Evolutionary conservation across 768 basidiomycete species (phyloP).

Genomic region (Fomitopsis serialis): DNA sequence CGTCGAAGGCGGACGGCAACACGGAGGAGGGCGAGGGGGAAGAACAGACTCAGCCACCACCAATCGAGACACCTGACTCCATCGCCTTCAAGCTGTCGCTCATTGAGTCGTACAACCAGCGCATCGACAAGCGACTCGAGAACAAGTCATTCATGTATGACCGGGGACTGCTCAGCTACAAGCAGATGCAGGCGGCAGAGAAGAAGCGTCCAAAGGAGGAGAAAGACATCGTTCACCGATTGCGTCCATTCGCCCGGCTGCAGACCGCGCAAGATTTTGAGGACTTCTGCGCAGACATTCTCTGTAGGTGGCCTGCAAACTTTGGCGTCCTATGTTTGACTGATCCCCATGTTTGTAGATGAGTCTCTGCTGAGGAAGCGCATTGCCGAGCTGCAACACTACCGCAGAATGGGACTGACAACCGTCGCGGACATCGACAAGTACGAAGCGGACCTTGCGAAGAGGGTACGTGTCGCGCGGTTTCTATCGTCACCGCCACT

Average conservation of each 20-base stretch:
- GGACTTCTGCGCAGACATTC: constrained; percentile 76
- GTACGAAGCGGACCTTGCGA: constrained; percentile 70
- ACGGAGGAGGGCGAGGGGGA: constrained; percentile 55
- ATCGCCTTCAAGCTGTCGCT: constrained; percentile 84
- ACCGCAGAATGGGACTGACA: constrained; percentile 79
- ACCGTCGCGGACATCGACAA: constrained; percentile 87
- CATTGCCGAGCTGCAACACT: constrained; percentile 88
- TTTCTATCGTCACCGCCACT: constrained; percentile 5
- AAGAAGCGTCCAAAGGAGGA: constrained; percentile 91
- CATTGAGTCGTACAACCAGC: constrained; percentile 87
- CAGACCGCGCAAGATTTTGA: constrained; percentile 94
- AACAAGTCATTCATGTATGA: constrained; percentile 89
- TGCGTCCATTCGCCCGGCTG: constrained; percentile 86
- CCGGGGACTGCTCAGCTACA: constrained; percentile 86
- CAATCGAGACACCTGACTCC: constrained; percentile 80
- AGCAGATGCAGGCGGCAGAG: constrained; percentile 90
- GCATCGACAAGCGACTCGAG: constrained; percentile 79
- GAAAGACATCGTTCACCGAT: constrained; percentile 80
- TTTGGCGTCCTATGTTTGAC: not conserved
- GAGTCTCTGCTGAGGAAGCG: constrained; percentile 83
- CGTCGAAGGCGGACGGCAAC: constrained; percentile 26
- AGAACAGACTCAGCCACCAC: constrained; percentile 65
- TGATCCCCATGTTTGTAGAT: constrained; percentile 41
- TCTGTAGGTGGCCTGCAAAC: constrained; percentile 54
- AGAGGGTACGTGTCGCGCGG: constrained; percentile 49